Conservation (phyloP, 192 early-diverging fungal species). For the Linnemannia exigua region DNA sequence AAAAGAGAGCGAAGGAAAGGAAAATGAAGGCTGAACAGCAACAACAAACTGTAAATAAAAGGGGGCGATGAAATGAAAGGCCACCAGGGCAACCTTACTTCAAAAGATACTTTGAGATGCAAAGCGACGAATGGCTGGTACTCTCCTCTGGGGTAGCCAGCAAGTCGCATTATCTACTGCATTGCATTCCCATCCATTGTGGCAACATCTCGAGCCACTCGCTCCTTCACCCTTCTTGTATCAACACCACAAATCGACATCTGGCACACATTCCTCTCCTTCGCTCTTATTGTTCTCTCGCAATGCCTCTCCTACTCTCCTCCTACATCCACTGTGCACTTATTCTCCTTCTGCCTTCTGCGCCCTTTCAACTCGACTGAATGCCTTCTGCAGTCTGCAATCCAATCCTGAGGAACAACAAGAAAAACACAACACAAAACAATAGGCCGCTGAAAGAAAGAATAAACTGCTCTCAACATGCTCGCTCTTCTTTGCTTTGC, state of each 20-base stretch:
- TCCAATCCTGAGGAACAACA: neutral
- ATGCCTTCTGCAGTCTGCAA: slow-evolving; percentile 2
- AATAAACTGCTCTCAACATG: neutral
- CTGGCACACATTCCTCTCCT: neutral
- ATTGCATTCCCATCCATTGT: too few relatives aligned
- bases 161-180: too few relatives aligned
- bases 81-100: too few relatives aligned
- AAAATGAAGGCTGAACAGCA: neutral
- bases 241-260: neutral
- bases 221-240: neutral
- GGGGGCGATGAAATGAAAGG: too few relatives aligned
- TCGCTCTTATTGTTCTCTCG: neutral
- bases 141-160: too few relatives aligned
- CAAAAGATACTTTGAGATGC: too few relatives aligned
- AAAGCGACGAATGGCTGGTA: too few relatives aligned
- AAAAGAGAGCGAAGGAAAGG: neutral
- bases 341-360: neutral
- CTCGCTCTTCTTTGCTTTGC: neutral
- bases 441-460: slow-evolving; percentile 12
- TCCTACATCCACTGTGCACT: too few relatives aligned
- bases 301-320: neutral
- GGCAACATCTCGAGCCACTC: too few relatives aligned
- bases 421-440: slow-evolving; percentile 1
- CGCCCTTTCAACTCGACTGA: too few relatives aligned
- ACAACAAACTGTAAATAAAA: neutral